Base-by-base conservation (phyloP, 2,329 filamentous ascomycete genomes). In the Aspergillus novoparasiticus region DNA sequence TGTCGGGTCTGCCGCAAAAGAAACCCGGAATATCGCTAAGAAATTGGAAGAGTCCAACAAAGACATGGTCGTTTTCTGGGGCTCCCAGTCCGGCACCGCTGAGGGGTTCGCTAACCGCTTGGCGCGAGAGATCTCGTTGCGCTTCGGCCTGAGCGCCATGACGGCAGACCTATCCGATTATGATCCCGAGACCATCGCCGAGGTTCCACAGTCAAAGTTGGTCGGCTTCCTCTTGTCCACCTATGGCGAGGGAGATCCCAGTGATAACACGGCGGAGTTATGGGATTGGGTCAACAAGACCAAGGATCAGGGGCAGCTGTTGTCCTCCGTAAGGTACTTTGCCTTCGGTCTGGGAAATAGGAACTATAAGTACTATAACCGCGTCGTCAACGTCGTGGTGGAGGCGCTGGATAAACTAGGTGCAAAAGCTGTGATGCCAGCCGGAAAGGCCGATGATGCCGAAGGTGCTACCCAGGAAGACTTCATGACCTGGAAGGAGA, bases 341-440 rank as follows among this genome's bases (percentile, higher is more conserved):
- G 88, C 92, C 60, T 97, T 97, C 72, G 94, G 94, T 68, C 87
- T 97, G 45, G 94, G 94, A 63, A 97, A 97, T 84, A 96, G 96
- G 82, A 97, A 94, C 36, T 97, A 97, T 78, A 93, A 97, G 77
- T 93, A 97, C 82, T 97, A 96, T 84, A 97, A 97, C 82, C 90
- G 90, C 56, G 94, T 97, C 88, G 91, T 97, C 62, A 91, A 93
- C 78, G 91, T 93, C 66, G 89, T 96, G 60, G 87, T 92, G 78
- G 89, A 90, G 78, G 87, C 86, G 58, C 82, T 97, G 58, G 83
- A 88, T 72, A 91, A 89, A 72, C 85, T 93, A 6, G 93, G 94
- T 53, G 94, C 91, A 8, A 84, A 86, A 70, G 85, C 90, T 64
- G 89, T 97, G 64, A 91, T 93, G 58, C 85, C 89, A 55, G 91